Evolutionary conservation across 2,329 filamentous ascomycete species (phyloP), one percentile per base, ranked within the genome.

Genomic region (Ilyonectria sp.): DNA sequence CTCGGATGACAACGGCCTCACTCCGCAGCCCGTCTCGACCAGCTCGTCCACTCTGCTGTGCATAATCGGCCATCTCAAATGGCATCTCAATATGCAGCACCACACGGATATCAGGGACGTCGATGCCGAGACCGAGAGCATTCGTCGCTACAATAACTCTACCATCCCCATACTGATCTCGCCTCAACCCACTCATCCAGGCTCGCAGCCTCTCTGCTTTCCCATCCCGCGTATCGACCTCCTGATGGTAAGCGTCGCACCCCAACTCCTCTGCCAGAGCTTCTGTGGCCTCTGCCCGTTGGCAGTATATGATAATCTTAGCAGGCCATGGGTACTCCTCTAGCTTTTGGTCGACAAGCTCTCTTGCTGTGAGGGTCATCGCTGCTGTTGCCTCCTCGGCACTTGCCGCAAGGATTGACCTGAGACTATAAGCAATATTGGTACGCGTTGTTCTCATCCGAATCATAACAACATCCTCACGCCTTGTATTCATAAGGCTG

Each of bases 261-360:
- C 50, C 23, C 8, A 65, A 13, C 33, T 56, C 35, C 23, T 44
- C 43, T 9, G 57, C 57, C 4, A 65, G 31, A 13, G 43, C 50
- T 19, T 65, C 50, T 46, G 15, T 65, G 0, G 33, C 63, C 19
- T 65, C 23, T 2, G 60, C 31, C 7, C n/a, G 8, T 49, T 65
- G 33, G 57, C 23, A 65, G 23, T 65, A 65, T 7, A 65, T 10
- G 10, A 65, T 60, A 15, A 60, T 60, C n/a, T 65, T 60, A 11
- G 52, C 57, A 33, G 23, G 57, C 56, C 6, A 65, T 15, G 11
- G 21, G 15, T 65, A 33, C 29, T 65, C 43, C 35, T 57, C 31
- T 2, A 65, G 57, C 57, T 65, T 65, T 6, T 47, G 15, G 11
- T 23, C 21, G 21, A 23, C 21, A 23, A 23, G 2, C 21, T 23